Percentiles rank a stretch among this genome's conserved stretches.
Evolutionary conservation across 73 alveolate species (phyloP).

Genomic region (Paramecium sonneborni): DNA sequence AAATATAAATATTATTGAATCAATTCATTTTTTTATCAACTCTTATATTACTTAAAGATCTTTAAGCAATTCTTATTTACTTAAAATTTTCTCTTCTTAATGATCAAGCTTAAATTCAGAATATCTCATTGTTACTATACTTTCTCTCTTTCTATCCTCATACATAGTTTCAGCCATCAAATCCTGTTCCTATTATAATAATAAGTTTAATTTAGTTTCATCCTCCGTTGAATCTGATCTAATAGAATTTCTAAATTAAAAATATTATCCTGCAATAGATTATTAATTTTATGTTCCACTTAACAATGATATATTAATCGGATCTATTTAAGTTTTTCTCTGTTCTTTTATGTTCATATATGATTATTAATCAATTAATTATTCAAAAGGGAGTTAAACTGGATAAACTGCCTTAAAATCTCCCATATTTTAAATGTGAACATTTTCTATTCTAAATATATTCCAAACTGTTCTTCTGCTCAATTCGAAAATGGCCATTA

Average conservation of each 20-base stretch:
- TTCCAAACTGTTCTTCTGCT: slow-evolving; percentile 53
- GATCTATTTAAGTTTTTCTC: slow-evolving; percentile 8
- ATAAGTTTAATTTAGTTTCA: background rate
- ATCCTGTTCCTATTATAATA: background rate
- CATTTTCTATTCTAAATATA: slow-evolving; percentile 45
- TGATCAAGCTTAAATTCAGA: background rate
- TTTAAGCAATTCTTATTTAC: background rate
- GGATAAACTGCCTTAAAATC: slow-evolving; percentile 19
- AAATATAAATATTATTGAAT: background rate
- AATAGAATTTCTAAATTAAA: background rate
- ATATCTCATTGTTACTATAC: background rate
- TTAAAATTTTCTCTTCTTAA: background rate
- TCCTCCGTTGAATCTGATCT: background rate
- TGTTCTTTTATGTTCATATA: background rate
- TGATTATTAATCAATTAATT: background rate
- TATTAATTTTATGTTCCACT: background rate
- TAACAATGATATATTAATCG: background rate
- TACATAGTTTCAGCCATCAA: background rate
- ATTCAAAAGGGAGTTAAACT: background rate
- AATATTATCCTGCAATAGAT: background rate
- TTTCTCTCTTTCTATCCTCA: slow-evolving; percentile 38
- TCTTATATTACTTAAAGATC: background rate
- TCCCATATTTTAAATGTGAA: slow-evolving; percentile 42
- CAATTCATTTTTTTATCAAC: background rate
- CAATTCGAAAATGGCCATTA: background rate